Evolutionary conservation across 148 eudicot genomes (phyloP), one percentile per base, ranked within the genome.

Genomic region (Fagopyrum esculentum): DNA sequence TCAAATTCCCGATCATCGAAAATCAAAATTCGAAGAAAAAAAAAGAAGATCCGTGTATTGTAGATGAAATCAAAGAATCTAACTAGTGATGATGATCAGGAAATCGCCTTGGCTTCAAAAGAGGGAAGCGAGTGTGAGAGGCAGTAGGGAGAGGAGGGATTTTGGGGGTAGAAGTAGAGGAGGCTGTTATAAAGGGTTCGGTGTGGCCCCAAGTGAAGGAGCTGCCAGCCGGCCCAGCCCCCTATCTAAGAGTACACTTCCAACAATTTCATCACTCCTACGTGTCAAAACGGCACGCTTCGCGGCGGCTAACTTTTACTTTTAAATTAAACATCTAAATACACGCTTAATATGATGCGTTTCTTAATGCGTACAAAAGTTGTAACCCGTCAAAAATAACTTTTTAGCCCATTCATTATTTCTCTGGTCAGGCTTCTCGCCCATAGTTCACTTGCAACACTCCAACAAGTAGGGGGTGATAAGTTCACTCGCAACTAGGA

Each of bases 161-260:
- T 48, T 48, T 48, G 8, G 51, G 51, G 10, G 51, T 2, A 11
- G 57, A 13, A 15, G 57, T 12, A 17, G 57, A 15, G 19, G 68
- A 29, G 43, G 68, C 30, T 11, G 43, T 26, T 61, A 61, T 61
- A 61, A 61, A 61, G 68, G 68, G 68, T 61, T 61, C 44, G 68
- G 68, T 61, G 68, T 61, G 68, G 68, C 68, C 68, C 43, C 26
- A 61, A 61, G 26, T 22, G 43, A 1, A 29, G 43, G 15, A 61
- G 44, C 43, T 29, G 68, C 40, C 44, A 61, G 26, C 26, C 26
- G 26, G 26, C 26, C 26, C 26, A 22, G 26, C 26, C 44, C 68
- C 15, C 68, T 43, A 61, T 61, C 43, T 26, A 26, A 26, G 44
- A 26, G 68, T 29, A 26, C 68, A 61, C 5, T 26, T 61, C 68